Base-by-base conservation (phyloP, 768 basidiomycete species). In the Austroboletus eburneus region DNA sequence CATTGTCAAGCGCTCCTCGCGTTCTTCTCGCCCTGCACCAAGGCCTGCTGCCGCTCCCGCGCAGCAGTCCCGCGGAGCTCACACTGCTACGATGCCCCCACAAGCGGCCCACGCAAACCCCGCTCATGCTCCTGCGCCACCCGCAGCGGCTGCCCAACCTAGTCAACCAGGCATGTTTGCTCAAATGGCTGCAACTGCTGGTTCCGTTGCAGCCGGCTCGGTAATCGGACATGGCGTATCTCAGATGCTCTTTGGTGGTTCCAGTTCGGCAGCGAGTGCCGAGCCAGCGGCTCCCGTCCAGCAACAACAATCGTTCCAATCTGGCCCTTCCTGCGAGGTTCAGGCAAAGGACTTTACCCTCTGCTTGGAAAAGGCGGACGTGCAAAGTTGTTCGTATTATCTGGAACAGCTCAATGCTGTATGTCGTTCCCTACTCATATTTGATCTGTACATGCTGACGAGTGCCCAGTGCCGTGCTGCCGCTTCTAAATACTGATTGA, bases 201-300 rank as follows among this genome's bases (percentile, higher is more conserved):
- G 91, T 51, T 88, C 87, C 47, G 91, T 94, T 41, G 92, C 91
- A 5, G 72, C 90, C 40, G 92, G 91, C 21, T 91, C 88, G 8
- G 84, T 83, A 46, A 79, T 95, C 52, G 91, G 91, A 37, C 91
- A 95, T 62, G 91, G 91, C n/a, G 62, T 95, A 53, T 91, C 88
- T 34, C 78, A 67, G 65, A 91, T 93, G 89, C 79, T 94, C 50
- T 95, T 93, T 57, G 92, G 91, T 39, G 82, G 87, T 48, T 71
- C 76, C 44, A 65, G 65, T 30, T 68, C 71, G 0, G 48, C 66
- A 6, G 66, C 74, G 30, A 57, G 77, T 13, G 64, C 75, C 2
- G 75, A 79, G 14, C 74, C 72, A 20, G 73, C 78, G 12, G 65
- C 77, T 4, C 76, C 82, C 18, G 75, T 63, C 14, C 68, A 69